Evolutionary conservation across 129 eudicot species (phyloP), one percentile per base, ranked within the genome.

Genomic region (Erigeron canadensis): DNA sequence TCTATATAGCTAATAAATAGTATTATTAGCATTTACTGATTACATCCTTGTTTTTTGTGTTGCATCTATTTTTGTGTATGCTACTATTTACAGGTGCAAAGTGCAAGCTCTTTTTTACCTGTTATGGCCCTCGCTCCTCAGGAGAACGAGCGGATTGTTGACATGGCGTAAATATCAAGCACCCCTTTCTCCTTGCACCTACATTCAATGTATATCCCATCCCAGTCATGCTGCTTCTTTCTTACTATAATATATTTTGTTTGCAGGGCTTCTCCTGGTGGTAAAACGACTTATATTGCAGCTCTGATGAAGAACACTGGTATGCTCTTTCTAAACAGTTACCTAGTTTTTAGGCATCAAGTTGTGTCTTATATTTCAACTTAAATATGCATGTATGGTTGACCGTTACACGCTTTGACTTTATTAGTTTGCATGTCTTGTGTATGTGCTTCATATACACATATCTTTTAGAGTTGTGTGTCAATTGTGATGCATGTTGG

Each of bases 51-150:
- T 10, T 11, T 21, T 53, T 37, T 38, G 23, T 28, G 34, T 28
- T 3, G 34, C 3, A 2, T 69, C 21, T 60, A 48, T 63, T 76
- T 60, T 65, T 48, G 53, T 65, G 3, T 57, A 53, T 4, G 50
- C 59, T 76, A 2, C 59, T 76, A 2, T 59, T 68, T 13, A 79
- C 84, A 94, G 96, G 84, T 94, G 65, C 98, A 94, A 90, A 74
- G 98, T 72, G 97, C 93, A 41, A 94, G 95, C 84, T 94, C 98
- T 15, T 87, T 94, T 67, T 75, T 94, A 80, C 98, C 98, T 57
- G 98, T 94, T 15, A 90, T 94, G 93, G 97, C 98, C 43, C 90
- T 94, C 10, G 96, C 98, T 59, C 98, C 97, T 68, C 95, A 94
- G 75, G 98, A 94, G 72, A 87, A 86, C 58, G 98, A 94, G 72